phyloP scores from a whole-genome alignment of 2,329 filamentous ascomycete species.

The Fusarium odoratissimum region DNA sequence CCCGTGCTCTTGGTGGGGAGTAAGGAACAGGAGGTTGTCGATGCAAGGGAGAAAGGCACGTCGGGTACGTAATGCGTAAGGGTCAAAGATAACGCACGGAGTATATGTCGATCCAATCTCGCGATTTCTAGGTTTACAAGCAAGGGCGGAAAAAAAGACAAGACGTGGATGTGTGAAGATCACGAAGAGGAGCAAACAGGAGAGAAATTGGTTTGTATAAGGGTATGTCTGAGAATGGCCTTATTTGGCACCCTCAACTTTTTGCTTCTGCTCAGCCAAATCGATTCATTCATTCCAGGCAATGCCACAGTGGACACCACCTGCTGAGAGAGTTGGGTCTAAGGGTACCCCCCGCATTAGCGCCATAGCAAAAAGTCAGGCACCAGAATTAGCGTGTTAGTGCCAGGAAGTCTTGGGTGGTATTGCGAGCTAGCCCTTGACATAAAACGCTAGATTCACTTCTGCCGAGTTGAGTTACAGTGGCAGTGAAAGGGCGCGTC shows the following conservation, averaged over 20 bases:
- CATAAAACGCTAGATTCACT: constrained; percentile 6
- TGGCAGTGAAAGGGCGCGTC: not conserved
- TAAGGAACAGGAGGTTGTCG: constrained; percentile 1
- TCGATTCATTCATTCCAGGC: constrained; percentile 33
- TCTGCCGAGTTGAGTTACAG: not conserved
- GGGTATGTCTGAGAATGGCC: constrained; percentile 7
- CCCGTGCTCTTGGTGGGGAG: constrained; percentile 2
- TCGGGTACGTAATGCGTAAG: constrained; percentile 10
- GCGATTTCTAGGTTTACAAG: not conserved
- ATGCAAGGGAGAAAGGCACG: constrained; percentile 8
- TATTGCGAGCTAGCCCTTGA: not conserved
- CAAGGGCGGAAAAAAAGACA: not conserved
- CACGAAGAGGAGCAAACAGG: not conserved
- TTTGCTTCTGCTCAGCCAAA: constrained; percentile 18
- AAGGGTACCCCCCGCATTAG: constrained; percentile 38
- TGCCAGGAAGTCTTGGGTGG: constrained; percentile 13
- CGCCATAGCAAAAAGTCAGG: constrained; percentile 32
- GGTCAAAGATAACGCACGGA: not conserved
- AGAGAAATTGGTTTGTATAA: constrained; percentile 3
- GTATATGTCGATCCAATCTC: constrained; percentile 9
- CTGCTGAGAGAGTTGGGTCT: constrained; percentile 7
- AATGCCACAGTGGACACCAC: constrained; percentile 12
- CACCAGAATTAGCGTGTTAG: constrained; percentile 38
- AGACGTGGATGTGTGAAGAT: not conserved
- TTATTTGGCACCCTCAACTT: constrained; percentile 12